These are phyloP conservation scores for Pseudotsuga menziesii DNA, from an alignment of 75 land plant genomes.

Conservation along the genomic window DNA sequence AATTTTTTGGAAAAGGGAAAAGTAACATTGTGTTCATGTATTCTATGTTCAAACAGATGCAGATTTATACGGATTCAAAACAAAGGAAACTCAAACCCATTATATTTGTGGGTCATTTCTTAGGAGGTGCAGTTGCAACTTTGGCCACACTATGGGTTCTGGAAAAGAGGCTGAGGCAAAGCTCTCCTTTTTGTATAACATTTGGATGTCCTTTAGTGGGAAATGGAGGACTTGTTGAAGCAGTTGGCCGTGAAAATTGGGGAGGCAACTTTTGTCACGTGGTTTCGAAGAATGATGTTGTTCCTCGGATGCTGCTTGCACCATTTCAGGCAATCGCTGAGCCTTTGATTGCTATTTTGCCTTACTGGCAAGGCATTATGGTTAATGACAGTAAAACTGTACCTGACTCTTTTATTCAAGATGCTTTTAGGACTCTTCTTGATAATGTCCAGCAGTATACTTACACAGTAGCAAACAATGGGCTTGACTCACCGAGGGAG, in stretches of 20 bases:
- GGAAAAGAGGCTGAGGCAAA: neutral
- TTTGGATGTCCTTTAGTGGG: constrained; percentile 69
- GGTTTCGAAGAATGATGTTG: constrained; percentile 42
- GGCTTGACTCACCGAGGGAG: neutral
- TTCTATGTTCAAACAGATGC: neutral
- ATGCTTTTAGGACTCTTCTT: constrained; percentile 1
- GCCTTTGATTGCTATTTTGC: constrained; percentile 25
- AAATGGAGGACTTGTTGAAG: constrained; percentile 32
- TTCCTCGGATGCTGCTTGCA: constrained; percentile 54
- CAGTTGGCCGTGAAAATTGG: constrained; percentile 52
- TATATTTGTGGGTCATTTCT: constrained; percentile 3
- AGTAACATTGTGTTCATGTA: neutral
- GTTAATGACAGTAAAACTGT: neutral
- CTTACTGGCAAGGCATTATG: constrained; percentile 12
- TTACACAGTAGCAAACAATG: neutral
- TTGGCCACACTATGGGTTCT: constrained; percentile 6
- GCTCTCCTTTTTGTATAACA: constrained; percentile 37
- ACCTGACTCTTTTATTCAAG: neutral
- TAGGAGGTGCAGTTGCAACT: constrained; percentile 8
- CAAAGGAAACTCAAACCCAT: neutral
- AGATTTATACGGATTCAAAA: neutral
- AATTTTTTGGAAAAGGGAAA: no score
- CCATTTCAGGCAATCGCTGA: constrained; percentile 33
- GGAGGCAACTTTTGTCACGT: constrained; percentile 35
- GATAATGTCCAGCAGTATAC: neutral